phyloP scores from a whole-genome alignment of 345 rosid species.

The Salix dunnii region DNA sequence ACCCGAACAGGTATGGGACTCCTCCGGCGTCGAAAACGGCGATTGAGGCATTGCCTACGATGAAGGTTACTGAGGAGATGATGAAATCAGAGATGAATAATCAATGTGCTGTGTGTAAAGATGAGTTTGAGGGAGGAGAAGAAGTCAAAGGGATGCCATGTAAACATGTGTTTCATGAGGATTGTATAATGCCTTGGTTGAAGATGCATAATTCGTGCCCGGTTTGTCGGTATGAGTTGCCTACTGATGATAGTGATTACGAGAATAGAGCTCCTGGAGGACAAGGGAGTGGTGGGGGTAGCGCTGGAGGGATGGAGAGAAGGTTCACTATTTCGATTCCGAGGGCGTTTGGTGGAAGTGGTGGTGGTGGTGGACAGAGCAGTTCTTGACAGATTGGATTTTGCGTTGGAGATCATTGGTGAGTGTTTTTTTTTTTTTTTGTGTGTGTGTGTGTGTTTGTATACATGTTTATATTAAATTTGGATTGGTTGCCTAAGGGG shows the following conservation, averaged over 20 bases:
- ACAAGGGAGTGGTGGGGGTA: slow-evolving; percentile 21
- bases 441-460: not conserved
- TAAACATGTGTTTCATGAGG: slow-evolving; percentile 41
- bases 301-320: slow-evolving; percentile 27
- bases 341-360: slow-evolving; percentile 28
- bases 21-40: slow-evolving; percentile 47
- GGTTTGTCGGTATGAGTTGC: slow-evolving; percentile 51
- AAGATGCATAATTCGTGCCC: slow-evolving; percentile 50
- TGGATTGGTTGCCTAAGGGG: not conserved
- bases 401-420: not conserved
- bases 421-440: not conserved
- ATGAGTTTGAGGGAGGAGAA: slow-evolving; percentile 35
- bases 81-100: slow-evolving; percentile 39
- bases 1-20: slow-evolving; percentile 44
- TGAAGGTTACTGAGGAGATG: slow-evolving; percentile 25
- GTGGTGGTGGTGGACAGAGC: slow-evolving; percentile 27
- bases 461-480: not conserved
- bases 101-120: slow-evolving; percentile 52
- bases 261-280: slow-evolving; percentile 23
- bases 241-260: slow-evolving; percentile 43
- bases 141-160: slow-evolving; percentile 54
- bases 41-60: slow-evolving; percentile 31
- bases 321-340: slow-evolving; percentile 40
- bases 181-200: slow-evolving; percentile 47
- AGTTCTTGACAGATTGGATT: slow-evolving; percentile 11